Conservation (phyloP, 75 land plant genomes). For the Picea glauca region DNA sequence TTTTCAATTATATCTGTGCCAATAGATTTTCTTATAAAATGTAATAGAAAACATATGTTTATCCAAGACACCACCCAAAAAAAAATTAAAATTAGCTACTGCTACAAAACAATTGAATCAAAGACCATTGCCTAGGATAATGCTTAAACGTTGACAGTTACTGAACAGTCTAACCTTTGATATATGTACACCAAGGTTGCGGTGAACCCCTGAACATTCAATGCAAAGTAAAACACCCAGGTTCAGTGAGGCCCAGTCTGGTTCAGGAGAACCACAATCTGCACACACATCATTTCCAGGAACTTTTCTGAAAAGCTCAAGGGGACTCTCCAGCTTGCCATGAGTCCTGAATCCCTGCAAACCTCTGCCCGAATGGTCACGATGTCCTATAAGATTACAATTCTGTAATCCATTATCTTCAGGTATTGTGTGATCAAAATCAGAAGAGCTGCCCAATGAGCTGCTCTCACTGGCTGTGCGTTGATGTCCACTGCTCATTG, state of each 20-base stretch:
- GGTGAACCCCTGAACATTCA: constrained; percentile 93
- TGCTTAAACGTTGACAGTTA: background rate
- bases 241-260: constrained; percentile 93
- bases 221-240: constrained; percentile 83
- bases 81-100: background rate
- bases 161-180: constrained; percentile 69
- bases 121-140: background rate
- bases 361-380: constrained; percentile 40
- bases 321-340: constrained; percentile 60
- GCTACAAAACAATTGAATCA: background rate
- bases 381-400: constrained; percentile 13
- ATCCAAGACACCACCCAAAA: background rate
- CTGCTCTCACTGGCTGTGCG: constrained; percentile 79
- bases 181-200: constrained; percentile 92
- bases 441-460: constrained; percentile 65
- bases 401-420: constrained; percentile 61
- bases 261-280: constrained; percentile 87
- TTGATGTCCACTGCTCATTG: constrained; percentile 59
- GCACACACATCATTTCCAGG: constrained; percentile 83
- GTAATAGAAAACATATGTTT: background rate
- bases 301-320: constrained; percentile 66
- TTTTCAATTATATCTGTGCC: background rate
- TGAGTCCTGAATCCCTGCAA: constrained; percentile 33
- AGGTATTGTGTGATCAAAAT: constrained; percentile 55
- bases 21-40: background rate